Percentiles rank a stretch among this genome's conserved stretches.
Evolutionary conservation across 2,329 filamentous ascomycete species (phyloP).

Genomic region (Sclerotinia trifoliorum): DNA sequence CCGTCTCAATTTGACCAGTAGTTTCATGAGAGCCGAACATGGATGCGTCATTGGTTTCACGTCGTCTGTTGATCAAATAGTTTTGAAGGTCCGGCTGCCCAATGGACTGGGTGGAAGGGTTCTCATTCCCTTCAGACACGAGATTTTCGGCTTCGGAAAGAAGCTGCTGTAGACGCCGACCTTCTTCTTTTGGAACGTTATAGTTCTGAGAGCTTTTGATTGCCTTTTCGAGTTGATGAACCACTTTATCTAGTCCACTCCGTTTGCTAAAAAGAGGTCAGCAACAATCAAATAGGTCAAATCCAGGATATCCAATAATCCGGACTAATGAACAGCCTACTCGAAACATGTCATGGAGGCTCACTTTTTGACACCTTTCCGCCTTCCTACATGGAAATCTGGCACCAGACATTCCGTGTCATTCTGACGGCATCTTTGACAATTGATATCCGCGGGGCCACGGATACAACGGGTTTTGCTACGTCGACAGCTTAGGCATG

Average conservation of each 20-base stretch:
- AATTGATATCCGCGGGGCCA: constrained; percentile 50
- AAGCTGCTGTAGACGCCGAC: constrained; percentile 51
- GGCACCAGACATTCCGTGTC: constrained; percentile 63
- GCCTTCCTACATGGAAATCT: constrained; percentile 70
- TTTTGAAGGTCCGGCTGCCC: background rate
- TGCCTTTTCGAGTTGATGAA: constrained; percentile 73
- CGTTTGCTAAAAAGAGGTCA: constrained; percentile 56
- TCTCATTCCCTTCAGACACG: constrained; percentile 33
- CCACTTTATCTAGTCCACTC: constrained; percentile 70
- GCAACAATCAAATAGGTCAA: background rate
- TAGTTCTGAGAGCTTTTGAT: constrained; percentile 51
- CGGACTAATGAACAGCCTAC: background rate
- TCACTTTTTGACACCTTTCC: constrained; percentile 77
- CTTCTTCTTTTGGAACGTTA: constrained; percentile 43
- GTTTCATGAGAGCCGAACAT: background rate
- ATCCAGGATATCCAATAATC: background rate
- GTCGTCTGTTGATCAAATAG: background rate
- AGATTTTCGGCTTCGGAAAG: constrained; percentile 49
- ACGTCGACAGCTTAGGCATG: constrained; percentile 62
- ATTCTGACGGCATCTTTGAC: constrained; percentile 60
- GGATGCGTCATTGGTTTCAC: background rate
- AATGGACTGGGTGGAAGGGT: constrained; percentile 27
- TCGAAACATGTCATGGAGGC: constrained; percentile 27
- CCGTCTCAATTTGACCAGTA: constrained; percentile 33
- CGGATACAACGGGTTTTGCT: constrained; percentile 69